Evolutionary conservation across 805 yeast genomes (phyloP), one percentile per base, ranked within the genome.

Genomic region (Candida argentea): DNA sequence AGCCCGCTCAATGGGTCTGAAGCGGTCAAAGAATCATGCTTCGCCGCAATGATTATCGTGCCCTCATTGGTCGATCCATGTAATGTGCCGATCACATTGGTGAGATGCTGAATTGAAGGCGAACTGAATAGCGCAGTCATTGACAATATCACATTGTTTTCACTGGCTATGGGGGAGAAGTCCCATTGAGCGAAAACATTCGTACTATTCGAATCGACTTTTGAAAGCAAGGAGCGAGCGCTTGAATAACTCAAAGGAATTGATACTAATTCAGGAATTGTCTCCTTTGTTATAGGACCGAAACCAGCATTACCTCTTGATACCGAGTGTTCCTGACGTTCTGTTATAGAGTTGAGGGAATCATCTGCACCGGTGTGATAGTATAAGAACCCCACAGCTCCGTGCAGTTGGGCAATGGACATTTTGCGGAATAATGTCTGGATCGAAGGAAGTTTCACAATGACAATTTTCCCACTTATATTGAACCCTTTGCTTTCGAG

Each of bases 31-130:
- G 57, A 45, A 29, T 61, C 68, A 29, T 67, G 41, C 4, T 55
- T 42, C 3, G 63, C 59, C 0, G 66, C 68, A 29, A 61, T 53
- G 3, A 61, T 42, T 7, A 61, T 46, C 20, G 47, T 59, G 4
- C 62, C 63, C 32, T 60, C 68, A 29, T 50, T 48, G 24, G 59
- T 41, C 4, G 60, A 52, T 1, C 67, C 67, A 11, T 51, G 43
- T 5, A 60, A 31, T 3, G 48, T 27, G 0, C 58, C 61, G 9
- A 57, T 44, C 1, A 61, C 35, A 32, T 57, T 59, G 9, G 52
- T 48, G 6, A 52, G 25, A 16, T 39, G 41, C 11, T 50, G 33
- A 12, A 33, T 12, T 12, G 22, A 27, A 4, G 24, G 19, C 5
- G 26, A 14, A 4, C 26, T 30, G 32, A 52, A 52, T 4, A 20